phyloP scores from a whole-genome alignment of 768 basidiomycete species.

The Termitomyces sp. region DNA sequence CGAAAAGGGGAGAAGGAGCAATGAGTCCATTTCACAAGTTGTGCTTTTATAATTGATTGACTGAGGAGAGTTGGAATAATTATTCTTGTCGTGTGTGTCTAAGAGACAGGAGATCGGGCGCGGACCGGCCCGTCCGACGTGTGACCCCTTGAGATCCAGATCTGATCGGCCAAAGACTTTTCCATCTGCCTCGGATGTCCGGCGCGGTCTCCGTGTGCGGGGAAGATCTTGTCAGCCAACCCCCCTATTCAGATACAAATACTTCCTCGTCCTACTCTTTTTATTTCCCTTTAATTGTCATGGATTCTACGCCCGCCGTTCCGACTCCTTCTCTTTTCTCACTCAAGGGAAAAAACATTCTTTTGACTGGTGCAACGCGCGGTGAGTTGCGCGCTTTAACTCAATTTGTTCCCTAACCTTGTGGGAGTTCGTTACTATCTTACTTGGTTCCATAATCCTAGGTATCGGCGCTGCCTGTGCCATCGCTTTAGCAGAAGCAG shows the following conservation, averaged over 20 bases:
- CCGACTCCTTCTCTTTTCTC: constrained; percentile 57
- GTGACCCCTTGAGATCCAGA: constrained; percentile 13
- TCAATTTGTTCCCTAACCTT: constrained; percentile 5
- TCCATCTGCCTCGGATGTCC: constrained; percentile 11
- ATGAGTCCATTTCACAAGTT: constrained; percentile 10
- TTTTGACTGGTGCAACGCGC: constrained; percentile 78
- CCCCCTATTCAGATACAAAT: constrained; percentile 7
- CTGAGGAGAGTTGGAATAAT: constrained; percentile 11
- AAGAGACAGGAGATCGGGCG: constrained; percentile 15
- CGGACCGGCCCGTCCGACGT: constrained; percentile 14
- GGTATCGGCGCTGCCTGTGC: constrained; percentile 50
- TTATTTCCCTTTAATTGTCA: constrained; percentile 17
- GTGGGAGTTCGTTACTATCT: neutral
- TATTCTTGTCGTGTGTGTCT: constrained; percentile 13
- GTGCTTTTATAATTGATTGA: constrained; percentile 13
- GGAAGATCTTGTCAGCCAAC: neutral
- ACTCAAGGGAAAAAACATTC: constrained; percentile 58
- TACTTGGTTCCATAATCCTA: constrained; percentile 9
- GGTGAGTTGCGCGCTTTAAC: constrained; percentile 32
- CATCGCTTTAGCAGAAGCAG: constrained; percentile 42
- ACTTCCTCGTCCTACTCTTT: constrained; percentile 2
- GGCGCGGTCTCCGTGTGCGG: constrained; percentile 13
- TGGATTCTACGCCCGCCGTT: constrained; percentile 49
- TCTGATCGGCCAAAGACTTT: constrained; percentile 9
- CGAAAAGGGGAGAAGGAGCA: constrained; percentile 13